phyloP scores from a whole-genome alignment of 2,329 filamentous ascomycete species.

The Daldinia eschscholtzii region DNA sequence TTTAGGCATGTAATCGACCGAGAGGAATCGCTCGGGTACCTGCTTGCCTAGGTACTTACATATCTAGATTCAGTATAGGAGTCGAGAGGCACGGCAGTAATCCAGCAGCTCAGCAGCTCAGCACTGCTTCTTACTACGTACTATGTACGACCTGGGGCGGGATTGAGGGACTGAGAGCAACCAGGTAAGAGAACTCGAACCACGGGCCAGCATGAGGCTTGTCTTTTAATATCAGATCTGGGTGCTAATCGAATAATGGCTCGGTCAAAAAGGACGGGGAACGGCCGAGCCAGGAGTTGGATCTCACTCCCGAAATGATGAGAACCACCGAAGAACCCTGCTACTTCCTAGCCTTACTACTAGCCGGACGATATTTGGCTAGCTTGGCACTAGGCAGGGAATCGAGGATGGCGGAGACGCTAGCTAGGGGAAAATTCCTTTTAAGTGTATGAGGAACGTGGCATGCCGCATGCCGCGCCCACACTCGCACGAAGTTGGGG shows the following conservation, averaged over 20 bases:
- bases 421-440: constrained; percentile 41
- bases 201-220: constrained; percentile 37
- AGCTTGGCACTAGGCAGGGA: constrained; percentile 37
- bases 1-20: constrained; percentile 20
- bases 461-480: constrained; percentile 43
- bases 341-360: constrained; percentile 42
- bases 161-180: not conserved
- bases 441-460: constrained; percentile 43
- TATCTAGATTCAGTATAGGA: not conserved
- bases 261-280: constrained; percentile 42
- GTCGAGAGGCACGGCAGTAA: constrained; percentile 3
- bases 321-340: constrained; percentile 43
- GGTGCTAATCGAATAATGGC: constrained; percentile 41
- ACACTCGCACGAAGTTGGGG: constrained; percentile 36
- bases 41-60: not conserved
- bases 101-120: constrained; percentile 11
- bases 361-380: constrained; percentile 29
- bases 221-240: constrained; percentile 43
- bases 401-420: constrained; percentile 40
- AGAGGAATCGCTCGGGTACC: constrained; percentile 24
- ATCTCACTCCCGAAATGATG: constrained; percentile 45
- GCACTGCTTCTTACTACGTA: constrained; percentile 14
- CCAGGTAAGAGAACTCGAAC: constrained; percentile 16
- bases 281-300: constrained; percentile 42
- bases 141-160: constrained; percentile 2